Evolutionary conservation across 139 green algal species (phyloP), one percentile per base, ranked within the genome.

Genomic region (Closterium sp.): DNA sequence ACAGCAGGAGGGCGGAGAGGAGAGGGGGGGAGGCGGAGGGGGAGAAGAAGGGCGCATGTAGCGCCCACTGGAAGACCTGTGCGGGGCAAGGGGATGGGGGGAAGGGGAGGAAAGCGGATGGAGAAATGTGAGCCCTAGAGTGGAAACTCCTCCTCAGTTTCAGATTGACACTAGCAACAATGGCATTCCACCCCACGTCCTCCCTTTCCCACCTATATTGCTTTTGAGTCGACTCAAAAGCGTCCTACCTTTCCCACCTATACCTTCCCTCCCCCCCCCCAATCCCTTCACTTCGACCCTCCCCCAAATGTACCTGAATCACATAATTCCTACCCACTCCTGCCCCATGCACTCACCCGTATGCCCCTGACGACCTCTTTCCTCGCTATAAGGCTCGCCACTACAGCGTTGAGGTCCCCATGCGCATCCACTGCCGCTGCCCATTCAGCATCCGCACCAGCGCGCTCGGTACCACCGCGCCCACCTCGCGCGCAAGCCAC

Each of bases 361-460:
- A 69, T 69, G 12, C 43, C 43, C 12, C 43, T 12, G 0, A 69
- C 43, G 12, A 69, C 43, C 43, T 69, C 43, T 16, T 69, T 69
- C 43, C 43, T 69, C 43, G 9, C 3, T 69, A 69, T 69, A 69
- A 69, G 43, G 43, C 43, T 69, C 43, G 21, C 43, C 43, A 69
- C 84, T n/a, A 91, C 23, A 23, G n/a, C 30, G 34, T 19, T 9
- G 8, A 88, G 43, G 36, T 91, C 89, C 19, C 89, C 23, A 31
- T 25, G 33, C 64, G 25, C 55, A 91, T 33, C 89, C 89, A 91
- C n/a, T 69, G 19, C 33, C 76, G 21, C 66, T 91, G 89, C 3
- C 66, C 21, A 66, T 91, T 91, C 25, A 91, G 66, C 35, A 91
- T 66, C 4, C 38, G 35, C 66, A 91, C 89, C 28, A 91, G 1